These are phyloP conservation scores for Phytophthora nicotianae DNA, from an alignment of 352 stramenopile genomes.

Conservation along the genomic window DNA sequence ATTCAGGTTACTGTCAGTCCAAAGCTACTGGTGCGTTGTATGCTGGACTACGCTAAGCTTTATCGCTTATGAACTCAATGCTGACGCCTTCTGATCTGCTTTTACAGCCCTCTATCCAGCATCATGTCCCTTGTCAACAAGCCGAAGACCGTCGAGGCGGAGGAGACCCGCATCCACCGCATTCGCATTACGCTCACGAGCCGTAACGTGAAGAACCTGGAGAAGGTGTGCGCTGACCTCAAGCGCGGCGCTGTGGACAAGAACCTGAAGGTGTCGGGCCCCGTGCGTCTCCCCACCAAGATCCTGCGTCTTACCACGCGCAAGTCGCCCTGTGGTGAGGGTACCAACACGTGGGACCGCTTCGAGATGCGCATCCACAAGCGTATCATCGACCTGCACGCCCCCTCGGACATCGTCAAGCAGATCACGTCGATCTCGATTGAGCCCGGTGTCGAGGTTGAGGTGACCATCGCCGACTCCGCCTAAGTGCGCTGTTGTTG, in stretches of 20 bases:
- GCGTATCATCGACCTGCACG: slow-evolving; percentile 99
- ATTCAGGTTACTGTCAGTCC: slow-evolving; percentile 93
- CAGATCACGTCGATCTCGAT: slow-evolving; percentile 99
- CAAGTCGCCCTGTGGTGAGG: slow-evolving; percentile 98
- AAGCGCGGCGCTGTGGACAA: slow-evolving; percentile 98
- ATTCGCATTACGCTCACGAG: slow-evolving; percentile 99
- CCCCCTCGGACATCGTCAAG: slow-evolving; percentile 98
- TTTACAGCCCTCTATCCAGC: slow-evolving; percentile 82
- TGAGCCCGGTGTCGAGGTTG: slow-evolving; percentile 98
- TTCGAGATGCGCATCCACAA: slow-evolving; percentile 99
- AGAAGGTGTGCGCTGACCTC: slow-evolving; percentile 99
- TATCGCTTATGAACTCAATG: not conserved
- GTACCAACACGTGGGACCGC: slow-evolving; percentile 99
- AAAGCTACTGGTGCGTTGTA: slow-evolving; percentile 72
- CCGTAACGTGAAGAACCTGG: slow-evolving; percentile 99
- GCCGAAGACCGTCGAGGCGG: slow-evolving; percentile 85
- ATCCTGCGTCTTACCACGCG: slow-evolving; percentile 98
- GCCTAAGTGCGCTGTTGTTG: slow-evolving; percentile 52
- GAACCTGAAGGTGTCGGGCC: slow-evolving; percentile 98
- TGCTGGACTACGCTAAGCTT: not conserved
- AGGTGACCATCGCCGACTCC: slow-evolving; percentile 97
- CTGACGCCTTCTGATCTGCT: slow-evolving; percentile 17
- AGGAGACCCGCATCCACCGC: slow-evolving; percentile 92
- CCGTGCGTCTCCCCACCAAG: slow-evolving; percentile 99
- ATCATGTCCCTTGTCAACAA: slow-evolving; percentile 88